Evolutionary conservation across 768 basidiomycete genomes (phyloP), one percentile per base, ranked within the genome.

Genomic region (Macrolepiota albuminosa): DNA sequence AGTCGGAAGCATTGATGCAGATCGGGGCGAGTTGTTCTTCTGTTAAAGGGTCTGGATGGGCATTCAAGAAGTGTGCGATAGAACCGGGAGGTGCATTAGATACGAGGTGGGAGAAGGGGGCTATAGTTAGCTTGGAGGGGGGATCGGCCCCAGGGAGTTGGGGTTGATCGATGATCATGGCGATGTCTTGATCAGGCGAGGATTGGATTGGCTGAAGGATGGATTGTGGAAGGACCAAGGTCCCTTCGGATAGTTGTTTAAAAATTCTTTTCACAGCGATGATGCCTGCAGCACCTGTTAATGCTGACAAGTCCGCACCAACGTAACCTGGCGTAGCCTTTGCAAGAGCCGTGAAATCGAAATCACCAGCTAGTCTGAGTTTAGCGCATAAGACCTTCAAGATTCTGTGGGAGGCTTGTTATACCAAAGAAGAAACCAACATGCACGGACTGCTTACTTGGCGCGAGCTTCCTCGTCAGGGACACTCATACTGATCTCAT

Each of bases 181-280:
- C 61, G 3, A 72, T 68, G 56, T 78, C 76, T 59, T 73, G 69
- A 11, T 72, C 71, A 9, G 64, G 63, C 16, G 61, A 59, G 34
- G 58, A 37, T 16, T 62, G 60, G 3, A 60, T 29, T 8, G 34
- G 46, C 39, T 51, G 68, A 4, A 69, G 58, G 16, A 70, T 59
- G 4, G 71, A 63, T 4, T 81, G 77, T 0, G 87, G 82, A 29
- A 90, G 77, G 18, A 80, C 72, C 0, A 90, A 71, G 0, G 82
- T 82, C 10, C 85, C 87, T 16, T 88, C 85, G 0, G 89, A 87
- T 9, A 94, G 71, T 64, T 84, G 79, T 63, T 89, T 84, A 73
- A 98, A 98, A 68, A 98, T 97, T 29, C 97, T 84, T 72, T 98
- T 98, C 36, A 98, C 95, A 0, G 97, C 95, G 52, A 94, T 89